phyloP scores from a whole-genome alignment of 75 land plant genomes.

The Pinus taeda region DNA sequence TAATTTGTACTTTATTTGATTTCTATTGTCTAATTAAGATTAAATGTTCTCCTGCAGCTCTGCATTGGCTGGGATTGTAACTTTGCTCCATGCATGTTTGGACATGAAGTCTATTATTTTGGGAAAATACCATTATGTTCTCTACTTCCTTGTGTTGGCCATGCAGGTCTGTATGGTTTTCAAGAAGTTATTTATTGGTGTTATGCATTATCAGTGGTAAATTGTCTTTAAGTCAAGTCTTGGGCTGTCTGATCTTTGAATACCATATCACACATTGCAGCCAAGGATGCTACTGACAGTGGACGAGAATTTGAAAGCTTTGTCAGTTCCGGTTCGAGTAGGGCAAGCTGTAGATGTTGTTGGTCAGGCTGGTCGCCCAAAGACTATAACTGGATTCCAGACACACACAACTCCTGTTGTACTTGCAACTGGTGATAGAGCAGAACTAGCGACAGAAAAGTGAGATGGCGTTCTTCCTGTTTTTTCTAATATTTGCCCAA shows the following conservation, averaged over 20 bases:
- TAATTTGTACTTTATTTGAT: slow-evolving; percentile 2
- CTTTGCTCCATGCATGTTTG: slow-evolving; percentile 75
- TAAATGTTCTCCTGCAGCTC: slow-evolving; percentile 45
- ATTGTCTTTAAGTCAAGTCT: neutral
- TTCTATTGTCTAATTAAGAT: slow-evolving; percentile 6
- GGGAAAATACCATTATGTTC: slow-evolving; percentile 93
- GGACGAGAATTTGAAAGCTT: slow-evolving; percentile 89
- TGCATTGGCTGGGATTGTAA: slow-evolving; percentile 79
- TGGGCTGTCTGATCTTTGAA: neutral
- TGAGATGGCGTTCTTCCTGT: slow-evolving; percentile 21
- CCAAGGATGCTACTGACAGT: slow-evolving; percentile 96
- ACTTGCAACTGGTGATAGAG: slow-evolving; percentile 94
- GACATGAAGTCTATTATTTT: slow-evolving; percentile 88
- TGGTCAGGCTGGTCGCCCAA: slow-evolving; percentile 98
- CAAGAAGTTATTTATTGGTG: neutral
- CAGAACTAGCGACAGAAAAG: slow-evolving; percentile 98
- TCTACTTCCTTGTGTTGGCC: slow-evolving; percentile 85
- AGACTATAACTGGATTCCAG: slow-evolving; percentile 99
- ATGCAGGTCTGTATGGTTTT: slow-evolving; percentile 67
- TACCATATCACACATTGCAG: slow-evolving; percentile 35
- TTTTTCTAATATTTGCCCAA: slow-evolving; percentile 1
- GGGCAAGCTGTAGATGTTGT: slow-evolving; percentile 99
- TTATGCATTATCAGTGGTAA: neutral
- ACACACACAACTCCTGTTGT: slow-evolving; percentile 96
- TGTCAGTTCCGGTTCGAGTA: slow-evolving; percentile 91